Percentiles rank a stretch among this genome's conserved stretches.
These are phyloP conservation scores for Rhodotorula babjevae DNA, from an alignment of 768 basidiomycete species.

Conservation along the genomic window DNA sequence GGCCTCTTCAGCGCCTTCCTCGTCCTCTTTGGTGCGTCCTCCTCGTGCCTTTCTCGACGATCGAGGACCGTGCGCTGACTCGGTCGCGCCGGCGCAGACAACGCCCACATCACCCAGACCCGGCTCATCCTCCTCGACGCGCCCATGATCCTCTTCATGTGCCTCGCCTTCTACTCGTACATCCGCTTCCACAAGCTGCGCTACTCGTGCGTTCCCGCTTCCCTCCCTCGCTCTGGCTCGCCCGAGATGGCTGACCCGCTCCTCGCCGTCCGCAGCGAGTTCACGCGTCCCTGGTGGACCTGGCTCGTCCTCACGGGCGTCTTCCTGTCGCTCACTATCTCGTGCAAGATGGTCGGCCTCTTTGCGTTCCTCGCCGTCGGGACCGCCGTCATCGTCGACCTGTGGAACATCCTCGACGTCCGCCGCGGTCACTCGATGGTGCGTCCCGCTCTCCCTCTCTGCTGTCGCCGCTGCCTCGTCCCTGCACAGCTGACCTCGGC, in stretches of 20 bases:
- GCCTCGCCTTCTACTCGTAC: slow-evolving; percentile 86
- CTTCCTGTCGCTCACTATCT: slow-evolving; percentile 93
- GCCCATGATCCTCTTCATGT: slow-evolving; percentile 89
- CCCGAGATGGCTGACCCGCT: background rate
- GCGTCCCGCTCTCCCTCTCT: slow-evolving; percentile 16
- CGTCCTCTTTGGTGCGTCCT: slow-evolving; percentile 75
- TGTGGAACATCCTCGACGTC: slow-evolving; percentile 89
- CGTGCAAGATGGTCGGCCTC: slow-evolving; percentile 95
- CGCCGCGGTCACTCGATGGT: slow-evolving; percentile 77
- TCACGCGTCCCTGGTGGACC: slow-evolving; percentile 84
- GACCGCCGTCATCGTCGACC: slow-evolving; percentile 81
- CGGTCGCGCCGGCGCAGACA: slow-evolving; percentile 57
- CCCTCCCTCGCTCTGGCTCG: background rate
- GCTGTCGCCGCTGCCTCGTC: background rate
- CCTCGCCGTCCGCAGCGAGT: slow-evolving; percentile 58
- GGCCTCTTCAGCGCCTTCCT: slow-evolving; percentile 82
- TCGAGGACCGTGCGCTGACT: background rate
- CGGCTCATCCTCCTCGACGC: slow-evolving; percentile 94
- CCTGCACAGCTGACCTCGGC: background rate
- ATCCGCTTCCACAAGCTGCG: slow-evolving; percentile 91
- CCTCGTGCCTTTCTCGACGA: no score
- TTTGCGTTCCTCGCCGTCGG: slow-evolving; percentile 85
- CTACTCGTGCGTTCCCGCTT: slow-evolving; percentile 59
- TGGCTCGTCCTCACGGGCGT: slow-evolving; percentile 87
- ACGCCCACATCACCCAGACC: slow-evolving; percentile 92